Evolutionary conservation across 208 protist species (phyloP).

Genomic region (Ichthyophonus hoferi): DNA sequence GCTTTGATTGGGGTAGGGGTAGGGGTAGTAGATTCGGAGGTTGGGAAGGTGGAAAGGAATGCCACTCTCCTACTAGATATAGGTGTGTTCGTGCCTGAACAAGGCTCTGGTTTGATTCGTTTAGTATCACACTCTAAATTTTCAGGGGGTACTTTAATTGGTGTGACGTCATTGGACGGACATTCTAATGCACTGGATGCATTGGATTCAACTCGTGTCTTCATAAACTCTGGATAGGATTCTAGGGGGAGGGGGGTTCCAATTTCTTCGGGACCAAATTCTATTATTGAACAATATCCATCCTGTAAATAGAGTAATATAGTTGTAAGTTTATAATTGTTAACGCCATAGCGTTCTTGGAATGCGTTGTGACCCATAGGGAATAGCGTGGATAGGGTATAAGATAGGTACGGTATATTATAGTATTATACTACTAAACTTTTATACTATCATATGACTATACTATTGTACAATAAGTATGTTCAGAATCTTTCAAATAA

Average conservation of each 20-base stretch:
- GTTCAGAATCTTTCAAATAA: no score
- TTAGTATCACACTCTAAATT: neutral
- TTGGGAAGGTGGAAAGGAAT: neutral
- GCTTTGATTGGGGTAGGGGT: no score
- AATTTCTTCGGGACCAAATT: slow-evolving; percentile 30
- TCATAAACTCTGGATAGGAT: neutral
- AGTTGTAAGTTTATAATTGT: neutral
- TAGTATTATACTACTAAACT: no score
- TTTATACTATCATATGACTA: no score
- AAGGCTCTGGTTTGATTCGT: neutral
- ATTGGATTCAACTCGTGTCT: neutral
- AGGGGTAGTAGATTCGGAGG: no score
- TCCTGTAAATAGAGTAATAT: slow-evolving; percentile 30
- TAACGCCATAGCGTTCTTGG: neutral
- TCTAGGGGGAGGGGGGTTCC: neutral
- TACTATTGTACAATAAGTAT: neutral
- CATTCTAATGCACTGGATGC: neutral
- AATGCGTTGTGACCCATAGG: neutral
- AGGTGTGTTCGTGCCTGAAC: neutral
- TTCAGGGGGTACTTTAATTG: neutral
- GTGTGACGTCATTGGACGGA: neutral
- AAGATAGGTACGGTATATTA: neutral
- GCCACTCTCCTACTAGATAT: neutral
- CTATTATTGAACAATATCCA: slow-evolving; percentile 30
- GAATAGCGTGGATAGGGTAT: neutral